Evolutionary conservation across 495 filamentous ascomycete species (phyloP), one percentile per base, ranked within the genome.

Genomic region (Melanomma pulvis-pyrius): DNA sequence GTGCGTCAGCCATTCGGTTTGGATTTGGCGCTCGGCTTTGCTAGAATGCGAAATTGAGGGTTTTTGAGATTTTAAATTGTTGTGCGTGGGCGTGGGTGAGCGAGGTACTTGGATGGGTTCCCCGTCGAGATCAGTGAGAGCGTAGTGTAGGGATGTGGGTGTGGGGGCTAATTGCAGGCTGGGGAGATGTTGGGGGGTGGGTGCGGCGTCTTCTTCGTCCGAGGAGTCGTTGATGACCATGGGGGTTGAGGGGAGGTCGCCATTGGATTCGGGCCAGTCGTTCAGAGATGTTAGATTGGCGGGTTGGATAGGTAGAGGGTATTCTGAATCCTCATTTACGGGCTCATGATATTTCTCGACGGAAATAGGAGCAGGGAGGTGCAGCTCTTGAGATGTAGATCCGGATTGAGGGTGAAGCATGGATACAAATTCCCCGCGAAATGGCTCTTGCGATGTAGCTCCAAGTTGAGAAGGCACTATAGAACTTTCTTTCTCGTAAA

Each of bases 1-100:
- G 55, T 69, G 64, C 1, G 46, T 32, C 8, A n/a, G 49, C 26
- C 29, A 69, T 52, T 69, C 60, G 19, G 29, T 25, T 15, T 64
- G 67, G 4, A 61, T 39, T 50, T 64, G 61, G 1, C 55, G 30
- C 39, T 69, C 67, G 17, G 67, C 67, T 64, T 57, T 50, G 44
- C 48, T 64, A 6, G 58, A 64, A 32, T 69, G 47, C 1, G 67
- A 69, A 0, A 28, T 68, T 28, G 17, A 3, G 50, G 30, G 32
- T 12, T 13, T 32, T 26, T 25, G 56, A 46, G 19, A 48, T 22
- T n/a, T n/a, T n/a, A n/a, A n/a, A n/a, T n/a, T n/a, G n/a, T n/a
- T n/a, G n/a, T n/a, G n/a, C n/a, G n/a, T n/a, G n/a, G n/a, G n/a
- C 39, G 17, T 17, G 39, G 52, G 53, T 22, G 46, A 56, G 24